A percentile compares a stretch with the other conserved stretches of the same genome.
Evolutionary conservation across 495 filamentous ascomycete genomes (phyloP).

Genomic region (Oidiodendron maius): DNA sequence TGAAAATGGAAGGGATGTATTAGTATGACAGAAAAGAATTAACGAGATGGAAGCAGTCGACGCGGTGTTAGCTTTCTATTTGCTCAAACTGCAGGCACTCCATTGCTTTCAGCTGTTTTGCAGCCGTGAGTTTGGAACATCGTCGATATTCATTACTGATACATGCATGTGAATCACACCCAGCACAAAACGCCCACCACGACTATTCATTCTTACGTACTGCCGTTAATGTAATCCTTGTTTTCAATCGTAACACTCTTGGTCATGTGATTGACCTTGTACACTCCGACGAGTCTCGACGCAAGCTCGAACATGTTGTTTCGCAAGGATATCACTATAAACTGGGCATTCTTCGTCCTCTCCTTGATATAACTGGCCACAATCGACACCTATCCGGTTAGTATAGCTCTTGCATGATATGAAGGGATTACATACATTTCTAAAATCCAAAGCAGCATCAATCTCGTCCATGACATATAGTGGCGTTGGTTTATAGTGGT

Average conservation of each 20-base stretch:
- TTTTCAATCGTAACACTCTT: conserved; percentile 97
- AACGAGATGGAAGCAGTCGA: no score
- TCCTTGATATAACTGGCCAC: conserved; percentile 99
- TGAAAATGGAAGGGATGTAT: no score
- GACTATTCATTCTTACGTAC: conserved; percentile 10
- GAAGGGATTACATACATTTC: conserved; percentile 67
- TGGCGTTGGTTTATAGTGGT: conserved; percentile 97
- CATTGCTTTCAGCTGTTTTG: no score
- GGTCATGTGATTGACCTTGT: conserved; percentile 99
- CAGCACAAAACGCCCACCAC: conserved; percentile 5
- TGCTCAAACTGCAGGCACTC: no score
- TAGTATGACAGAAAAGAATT: no score
- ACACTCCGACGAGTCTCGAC: conserved; percentile 86
- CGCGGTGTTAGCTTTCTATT: no score
- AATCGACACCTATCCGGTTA: conserved; percentile 74
- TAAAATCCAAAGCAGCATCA: conserved; percentile 94
- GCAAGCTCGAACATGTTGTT: conserved; percentile 99
- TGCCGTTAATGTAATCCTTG: conserved; percentile 62
- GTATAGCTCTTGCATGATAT: neutral
- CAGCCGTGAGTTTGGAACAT: no score
- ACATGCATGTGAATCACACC: neutral
- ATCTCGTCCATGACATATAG: conserved; percentile 99
- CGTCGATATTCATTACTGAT: conserved; percentile 6
- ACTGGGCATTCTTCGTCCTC: conserved; percentile 97
- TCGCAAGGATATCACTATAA: conserved; percentile 94